These are phyloP conservation scores for Heritiera fomes DNA, from an alignment of 345 rosid species.

Conservation along the genomic window DNA sequence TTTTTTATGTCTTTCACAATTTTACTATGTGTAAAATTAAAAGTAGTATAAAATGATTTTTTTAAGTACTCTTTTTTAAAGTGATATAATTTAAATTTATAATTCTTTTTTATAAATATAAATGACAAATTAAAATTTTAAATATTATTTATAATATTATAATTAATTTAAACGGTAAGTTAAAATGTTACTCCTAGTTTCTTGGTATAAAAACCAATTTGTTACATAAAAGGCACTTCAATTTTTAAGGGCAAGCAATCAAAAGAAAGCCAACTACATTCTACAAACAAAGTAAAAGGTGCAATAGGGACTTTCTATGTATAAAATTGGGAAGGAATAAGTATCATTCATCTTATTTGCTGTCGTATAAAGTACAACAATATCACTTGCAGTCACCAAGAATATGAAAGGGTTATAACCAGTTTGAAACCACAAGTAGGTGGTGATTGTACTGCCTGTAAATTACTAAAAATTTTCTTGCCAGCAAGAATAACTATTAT, in stretches of 20 bases:
- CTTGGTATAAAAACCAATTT: background rate
- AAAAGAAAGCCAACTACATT: background rate
- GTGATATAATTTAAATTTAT: too few species aligned
- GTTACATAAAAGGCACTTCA: background rate
- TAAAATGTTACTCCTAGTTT: background rate
- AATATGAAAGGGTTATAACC: background rate
- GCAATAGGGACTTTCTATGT: background rate
- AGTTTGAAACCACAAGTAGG: constrained; percentile 2
- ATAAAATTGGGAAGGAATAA: background rate
- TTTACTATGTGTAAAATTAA: too few species aligned
- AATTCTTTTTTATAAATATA: too few species aligned
- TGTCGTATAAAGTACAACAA: background rate
- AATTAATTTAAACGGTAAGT: background rate
- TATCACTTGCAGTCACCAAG: background rate
- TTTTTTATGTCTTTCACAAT: too few species aligned
- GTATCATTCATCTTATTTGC: background rate
- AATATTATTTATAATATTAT: too few species aligned
- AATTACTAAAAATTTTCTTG: constrained; percentile 35
- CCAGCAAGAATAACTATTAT: constrained; percentile 41
- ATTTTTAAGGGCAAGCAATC: background rate
- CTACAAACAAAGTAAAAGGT: background rate
- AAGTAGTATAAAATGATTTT: too few species aligned
- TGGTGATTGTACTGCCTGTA: background rate
- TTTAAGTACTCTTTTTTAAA: too few species aligned
- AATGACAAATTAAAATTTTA: too few species aligned